Base-by-base conservation (phyloP, 2,329 filamentous ascomycete species). In the Plenodomus biglobosus region DNA sequence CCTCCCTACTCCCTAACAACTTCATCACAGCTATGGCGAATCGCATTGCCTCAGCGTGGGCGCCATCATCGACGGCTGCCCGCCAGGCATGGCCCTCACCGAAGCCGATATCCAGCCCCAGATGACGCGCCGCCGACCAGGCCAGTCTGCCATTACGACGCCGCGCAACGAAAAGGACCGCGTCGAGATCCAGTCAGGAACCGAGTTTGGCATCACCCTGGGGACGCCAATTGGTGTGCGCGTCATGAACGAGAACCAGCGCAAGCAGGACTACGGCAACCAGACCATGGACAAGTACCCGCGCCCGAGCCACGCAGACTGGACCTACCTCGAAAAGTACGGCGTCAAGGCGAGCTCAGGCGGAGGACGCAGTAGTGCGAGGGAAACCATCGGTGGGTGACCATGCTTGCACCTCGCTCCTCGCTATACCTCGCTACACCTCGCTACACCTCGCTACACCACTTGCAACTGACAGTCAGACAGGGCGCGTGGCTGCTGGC, bases 251-350 rank as follows among this genome's bases (percentile, higher is more conserved):
- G 86, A 97, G 78, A 92, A 97, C 72, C 90, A 96, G 70, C 80
- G 92, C 55, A 92, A 92, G 32, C 85, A 90, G 70, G 94, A 99
- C 78, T 97, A 97, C 75, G 88, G 88, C 47, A 83, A 85, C 75
- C 83, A 84, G 69, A 96, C 92, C 22, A 96, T 96, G 84, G 90
- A 97, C 74, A 76, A 85, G 54, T 97, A 87, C 80, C 94, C 94
- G 3, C 83, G 94, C 42, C 94, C 92, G 30, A 90, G 85, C 70
- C 94, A 97, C 75, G 92, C 94, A 51, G 92, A 97, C 75, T 96
- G 88, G 84, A 97, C 94, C 52, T 97, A 97, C 76, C 80, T 96
- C 52, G 89, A 96, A 73, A 97, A 97, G 77, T 99, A 99, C 73
- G 92, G 92, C 48, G 85, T 95, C 61, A 95, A 95, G 78, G 91